These are phyloP conservation scores for Pseudogymnoascus sp. DNA, from an alignment of 2,329 filamentous ascomycete species.

Conservation along the genomic window DNA sequence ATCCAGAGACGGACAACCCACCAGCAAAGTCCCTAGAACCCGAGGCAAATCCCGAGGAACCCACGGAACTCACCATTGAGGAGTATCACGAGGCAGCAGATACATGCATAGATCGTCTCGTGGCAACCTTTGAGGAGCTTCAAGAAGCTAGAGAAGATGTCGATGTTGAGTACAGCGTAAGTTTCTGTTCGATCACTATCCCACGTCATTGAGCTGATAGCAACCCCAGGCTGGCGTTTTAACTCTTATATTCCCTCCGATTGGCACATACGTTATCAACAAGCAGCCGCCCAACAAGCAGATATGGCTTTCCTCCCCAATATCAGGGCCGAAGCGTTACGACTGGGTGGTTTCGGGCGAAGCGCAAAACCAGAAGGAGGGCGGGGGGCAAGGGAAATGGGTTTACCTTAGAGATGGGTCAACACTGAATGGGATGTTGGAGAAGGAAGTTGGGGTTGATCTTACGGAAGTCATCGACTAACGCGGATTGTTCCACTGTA, in stretches of 20 bases:
- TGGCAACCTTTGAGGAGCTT: constrained; percentile 59
- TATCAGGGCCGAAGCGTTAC: constrained; percentile 87
- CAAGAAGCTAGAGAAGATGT: constrained; percentile 68
- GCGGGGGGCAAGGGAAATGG: constrained; percentile 68
- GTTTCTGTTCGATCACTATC: constrained; percentile 28
- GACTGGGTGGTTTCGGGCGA: constrained; percentile 77
- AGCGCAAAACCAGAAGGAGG: constrained; percentile 71
- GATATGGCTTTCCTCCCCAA: constrained; percentile 91
- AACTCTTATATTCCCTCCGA: constrained; percentile 59
- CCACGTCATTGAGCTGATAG: constrained; percentile 12
- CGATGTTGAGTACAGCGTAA: constrained; percentile 83
- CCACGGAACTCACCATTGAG: constrained; percentile 58
- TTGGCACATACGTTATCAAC: constrained; percentile 89
- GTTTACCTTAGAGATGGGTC: constrained; percentile 80
- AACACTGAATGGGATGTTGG: constrained; percentile 64
- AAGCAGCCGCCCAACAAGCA: constrained; percentile 97
- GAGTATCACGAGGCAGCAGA: constrained; percentile 76
- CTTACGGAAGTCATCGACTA: constrained; percentile 29
- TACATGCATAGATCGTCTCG: constrained; percentile 56
- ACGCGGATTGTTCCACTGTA: neutral
- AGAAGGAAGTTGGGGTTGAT: constrained; percentile 67
- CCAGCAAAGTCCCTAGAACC: constrained; percentile 36
- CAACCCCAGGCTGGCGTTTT: constrained; percentile 70
- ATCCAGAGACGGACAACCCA: constrained; percentile 52
- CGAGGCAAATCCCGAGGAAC: constrained; percentile 37